Percentiles rank a stretch among this genome's conserved stretches.
Evolutionary conservation across 176 grass and related monocot species (phyloP).

Genomic region (Musa acuminata): DNA sequence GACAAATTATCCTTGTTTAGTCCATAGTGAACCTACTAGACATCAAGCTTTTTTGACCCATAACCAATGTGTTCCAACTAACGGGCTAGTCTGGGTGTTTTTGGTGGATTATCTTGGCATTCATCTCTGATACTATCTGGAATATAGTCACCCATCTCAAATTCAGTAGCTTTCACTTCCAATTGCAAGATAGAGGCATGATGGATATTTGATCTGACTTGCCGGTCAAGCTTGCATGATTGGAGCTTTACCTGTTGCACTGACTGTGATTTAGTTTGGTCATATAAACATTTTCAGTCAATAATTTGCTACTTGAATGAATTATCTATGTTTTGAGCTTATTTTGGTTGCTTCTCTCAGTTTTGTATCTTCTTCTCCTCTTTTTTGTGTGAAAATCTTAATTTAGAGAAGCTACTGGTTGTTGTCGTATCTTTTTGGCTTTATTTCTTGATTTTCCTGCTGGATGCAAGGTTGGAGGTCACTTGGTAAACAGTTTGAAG

Average conservation of each 20-base stretch:
- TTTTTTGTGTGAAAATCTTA: neutral
- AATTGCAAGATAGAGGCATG: neutral
- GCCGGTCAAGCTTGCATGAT: neutral
- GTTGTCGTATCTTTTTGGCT: conserved; percentile 5
- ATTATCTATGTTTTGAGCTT: neutral
- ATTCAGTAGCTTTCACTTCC: neutral
- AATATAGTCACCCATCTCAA: neutral
- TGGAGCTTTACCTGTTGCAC: neutral
- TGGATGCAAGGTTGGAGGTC: conserved; percentile 80
- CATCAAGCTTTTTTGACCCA: neutral
- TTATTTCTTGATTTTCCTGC: conserved; percentile 25
- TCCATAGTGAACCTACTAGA: neutral
- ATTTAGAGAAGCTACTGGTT: neutral
- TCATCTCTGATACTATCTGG: neutral
- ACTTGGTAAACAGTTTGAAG: conserved; percentile 74
- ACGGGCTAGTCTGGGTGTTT: neutral
- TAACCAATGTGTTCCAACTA: neutral
- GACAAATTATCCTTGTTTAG: too few relatives aligned
- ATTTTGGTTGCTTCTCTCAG: neutral
- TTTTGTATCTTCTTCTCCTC: neutral
- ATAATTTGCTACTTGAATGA: neutral
- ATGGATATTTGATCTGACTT: neutral
- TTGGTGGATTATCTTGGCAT: neutral
- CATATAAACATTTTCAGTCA: neutral
- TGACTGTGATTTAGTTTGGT: neutral